Evolutionary conservation across 202 grass and related monocot genomes (phyloP).

Genomic region (Setaria viridis): DNA sequence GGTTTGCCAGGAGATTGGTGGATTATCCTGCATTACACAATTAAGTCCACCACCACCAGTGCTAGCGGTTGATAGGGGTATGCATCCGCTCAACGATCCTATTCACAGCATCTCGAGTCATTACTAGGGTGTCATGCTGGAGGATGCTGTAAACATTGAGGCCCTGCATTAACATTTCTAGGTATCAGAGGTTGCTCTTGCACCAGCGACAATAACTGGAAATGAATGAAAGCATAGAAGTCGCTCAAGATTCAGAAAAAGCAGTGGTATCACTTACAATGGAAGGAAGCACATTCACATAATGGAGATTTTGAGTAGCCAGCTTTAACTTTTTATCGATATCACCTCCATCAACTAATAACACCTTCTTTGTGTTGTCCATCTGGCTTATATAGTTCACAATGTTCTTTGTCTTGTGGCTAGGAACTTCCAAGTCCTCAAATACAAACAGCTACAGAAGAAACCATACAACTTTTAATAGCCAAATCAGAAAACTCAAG

Average conservation of each 20-base stretch:
- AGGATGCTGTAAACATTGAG: conserved; percentile 94
- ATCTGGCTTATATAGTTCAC: conserved; percentile 71
- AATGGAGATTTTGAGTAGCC: conserved; percentile 86
- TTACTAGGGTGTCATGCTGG: conserved; percentile 86
- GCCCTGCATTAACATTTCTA: conserved; percentile 49
- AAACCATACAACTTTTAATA: conserved; percentile 14
- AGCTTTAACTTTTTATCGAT: conserved; percentile 83
- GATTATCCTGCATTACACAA: background rate
- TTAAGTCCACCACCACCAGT: background rate
- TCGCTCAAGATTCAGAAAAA: background rate
- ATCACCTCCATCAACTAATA: conserved; percentile 76
- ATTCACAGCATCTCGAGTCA: conserved; percentile 78
- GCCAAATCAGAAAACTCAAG: background rate
- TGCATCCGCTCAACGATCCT: conserved; percentile 88
- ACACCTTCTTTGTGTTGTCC: conserved; percentile 78
- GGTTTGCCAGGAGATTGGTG: background rate
- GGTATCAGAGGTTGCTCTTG: background rate
- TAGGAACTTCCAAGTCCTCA: conserved; percentile 73
- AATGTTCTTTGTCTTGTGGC: conserved; percentile 92
- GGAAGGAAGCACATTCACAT: conserved; percentile 80
- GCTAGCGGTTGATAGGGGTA: conserved; percentile 78
- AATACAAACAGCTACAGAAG: conserved; percentile 73
- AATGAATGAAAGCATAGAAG: background rate
- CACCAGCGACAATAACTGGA: background rate
- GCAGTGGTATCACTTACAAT: conserved; percentile 61